Base-by-base conservation (phyloP, 257 asterid species). In the Solanum bulbocastanum region DNA sequence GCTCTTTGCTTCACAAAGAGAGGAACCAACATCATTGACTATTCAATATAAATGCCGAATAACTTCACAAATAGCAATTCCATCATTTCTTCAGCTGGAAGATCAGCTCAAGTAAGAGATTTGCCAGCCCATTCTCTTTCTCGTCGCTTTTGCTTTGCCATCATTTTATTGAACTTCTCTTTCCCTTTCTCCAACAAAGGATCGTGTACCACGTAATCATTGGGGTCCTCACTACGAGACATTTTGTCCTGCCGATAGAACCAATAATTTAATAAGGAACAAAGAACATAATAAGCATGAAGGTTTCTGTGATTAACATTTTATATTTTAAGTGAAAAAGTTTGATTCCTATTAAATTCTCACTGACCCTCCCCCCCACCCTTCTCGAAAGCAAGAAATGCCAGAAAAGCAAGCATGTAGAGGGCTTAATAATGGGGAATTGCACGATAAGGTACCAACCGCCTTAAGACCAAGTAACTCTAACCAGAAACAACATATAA, bases 61-160 rank as follows among this genome's bases (percentile, higher is more conserved):
- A 82, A 49, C 71, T 30, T 32, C 69, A 82, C 42, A 44, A 1
- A 52, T 49, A 82, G 30, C 71, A 32, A 56, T 82, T 18, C 68
- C 37, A 49, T 81, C 42, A 20, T 46, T 49, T 49, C 68, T 49
- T 49, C 68, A 46, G 40, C 42, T 46, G 39, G 85, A 81, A 81
- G 69, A 40, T 68, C 81, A 40, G 87, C 44, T 86, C 83, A 97
- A 52, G 98, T 92, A 44, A 97, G 94, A 86, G 99, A 97, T 72
- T 95, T 93, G 88, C 98, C 99, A 20, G 98, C 98, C 98, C 99
- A 97, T 93, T 96, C 98, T 83, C 99, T 94, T 83, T 95, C 95
- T 68, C 87, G 91, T 85, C 98, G 94, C 91, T 94, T 97, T 91
- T 94, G 96, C 93, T 88, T 95, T 27, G 98, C 99, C 91, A 92